Evolutionary conservation across 352 stramenopile genomes (phyloP), one percentile per base, ranked within the genome.

Genomic region (Peronospora tabacina): DNA sequence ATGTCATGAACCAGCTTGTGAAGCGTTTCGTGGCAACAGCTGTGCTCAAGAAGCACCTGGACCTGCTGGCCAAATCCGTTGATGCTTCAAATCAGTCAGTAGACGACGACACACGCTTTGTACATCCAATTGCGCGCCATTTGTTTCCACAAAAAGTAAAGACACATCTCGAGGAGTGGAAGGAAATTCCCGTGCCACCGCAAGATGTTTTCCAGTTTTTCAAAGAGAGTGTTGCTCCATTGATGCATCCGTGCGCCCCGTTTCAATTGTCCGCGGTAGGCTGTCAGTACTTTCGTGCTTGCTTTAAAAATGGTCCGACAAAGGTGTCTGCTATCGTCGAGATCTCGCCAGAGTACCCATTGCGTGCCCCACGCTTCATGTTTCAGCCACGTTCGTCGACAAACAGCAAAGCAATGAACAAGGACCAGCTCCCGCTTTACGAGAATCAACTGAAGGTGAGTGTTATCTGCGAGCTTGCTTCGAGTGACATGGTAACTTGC

Each of bases 381-480:
- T 85, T 89, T 39, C 69, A 81, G 38, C 62, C 66, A 28, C 68
- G 66, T 19, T 58, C 56, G 5, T 54, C 43, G 7, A 55, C 36
- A 13, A 72, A 11, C 32, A 63, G 20, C 33, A 53, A 66, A 35
- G 50, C 54, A 5, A 53, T 66, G 16, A 59, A 80, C 35, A 70
- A 68, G 35, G 52, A 68, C 15, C 52, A 66, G 24, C 44, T 72
- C 2, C 39, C 60, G 0, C 32, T 68, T 0, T 78, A 74, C 44
- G 67, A 82, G 44, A 83, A 82, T 45, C 68, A 79, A 12, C 62
- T 86, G 20, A 85, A 90, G 71, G 77, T 85, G 34, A 13, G 51
- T 63, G 32, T 0, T 44, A 40, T 11, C 17, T 29, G n/a, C 10
- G 17, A 19, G n/a, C 5, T 53, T 24, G 4, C 11, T 35, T 33